Evolutionary conservation across 2,329 filamentous ascomycete genomes (phyloP), one percentile per base, ranked within the genome.

Genomic region (Cytospora chrysosperma): DNA sequence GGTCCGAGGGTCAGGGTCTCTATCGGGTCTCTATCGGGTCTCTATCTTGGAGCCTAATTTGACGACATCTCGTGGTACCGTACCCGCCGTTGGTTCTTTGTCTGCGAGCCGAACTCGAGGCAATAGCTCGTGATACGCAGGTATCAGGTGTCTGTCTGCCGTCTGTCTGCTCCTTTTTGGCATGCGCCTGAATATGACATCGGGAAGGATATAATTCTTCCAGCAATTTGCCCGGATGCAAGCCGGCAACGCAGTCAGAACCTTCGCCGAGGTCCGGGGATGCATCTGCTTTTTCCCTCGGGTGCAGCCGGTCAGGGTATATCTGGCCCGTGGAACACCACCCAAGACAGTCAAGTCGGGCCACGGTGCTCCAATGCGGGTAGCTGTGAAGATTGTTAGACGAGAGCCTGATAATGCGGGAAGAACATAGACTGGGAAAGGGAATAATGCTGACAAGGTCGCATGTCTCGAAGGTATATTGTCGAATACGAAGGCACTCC

Each of bases 11-110:
- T 47, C 24, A 37, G 52, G 55, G 27, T 26, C 53, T 27, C 15
- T 37, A 40, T 40, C 40, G 52, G 55, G 27, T 26, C 53, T 27
- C 15, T 37, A 40, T 40, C 40, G 19, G 47, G 61, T 24, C 49
- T 43, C 56, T 24, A 26, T 50, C 24, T 34, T 52, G 47, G 61
- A 63, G 52, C 43, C 56, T 60, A 63, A 56, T 60, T 56, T 54
- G 53, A 63, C 61, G 51, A 63, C 56, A 60, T 53, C 56, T 53
- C 58, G 56, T 63, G 61, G 56, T 63, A 63, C 61, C 26, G 56
- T 63, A 63, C 61, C 56, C 61, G 61, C 9, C 26, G 40, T 9
- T 24, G 27, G 2, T 13, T 32, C 7, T 17, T 2, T 24, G 30
- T 34, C 28, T 54, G 52, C 52, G 17, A 34, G 30, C n/a, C 52